Base-by-base conservation (phyloP, 805 yeast species). In the Schwanniomyces pseudopolymorphus region DNA sequence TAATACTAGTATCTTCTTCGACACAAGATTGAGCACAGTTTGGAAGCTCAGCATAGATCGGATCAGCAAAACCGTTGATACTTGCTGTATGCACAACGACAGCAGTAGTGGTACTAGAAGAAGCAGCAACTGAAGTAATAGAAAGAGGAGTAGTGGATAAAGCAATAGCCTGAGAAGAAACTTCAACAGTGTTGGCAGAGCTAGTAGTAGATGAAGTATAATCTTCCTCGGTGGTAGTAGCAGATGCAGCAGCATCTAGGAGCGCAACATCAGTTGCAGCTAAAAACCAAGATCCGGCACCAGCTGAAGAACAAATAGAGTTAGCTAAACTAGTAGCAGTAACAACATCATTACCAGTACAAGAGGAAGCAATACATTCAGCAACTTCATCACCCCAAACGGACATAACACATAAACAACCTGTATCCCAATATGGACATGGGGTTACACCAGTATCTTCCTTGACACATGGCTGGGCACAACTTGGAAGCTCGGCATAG, bases 361-460 rank as follows among this genome's bases (percentile, higher is more conserved):
- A 72, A 25, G 67, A 69, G 19, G 52, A 51, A 27, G 61, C 69
- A 31, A 76, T 68, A 65, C 77, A 71, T 44, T 63, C 54, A 42
- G 69, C 75, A 25, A 71, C 66, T 4, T 48, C 50, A 25, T 64
- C 63, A 33, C 58, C 60, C 60, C 66, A 71, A 38, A 53, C 52
- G 36, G 71, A 58, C 67, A 71, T 70, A 37, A 69, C 72, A 66
- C 77, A 71, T 45, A 71, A 64, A 59, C 77, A 71, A 22, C 77
- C 77, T 39, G 75, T 64, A 55, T 71, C 77, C 75, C 75, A 71
- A 64, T 69, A 69, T 40, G 77, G 77, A 50, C 77, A 71, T 40
- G 75, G 75, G 17, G 74, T 68, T 36, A 55, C 51, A 8, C 65
- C 64, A 40, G 74, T 68, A 44, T 62, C 55, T 39, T 54, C 53